Evolutionary conservation across 306 rosid species (phyloP).

Genomic region (Gastrolobium bilobum): DNA sequence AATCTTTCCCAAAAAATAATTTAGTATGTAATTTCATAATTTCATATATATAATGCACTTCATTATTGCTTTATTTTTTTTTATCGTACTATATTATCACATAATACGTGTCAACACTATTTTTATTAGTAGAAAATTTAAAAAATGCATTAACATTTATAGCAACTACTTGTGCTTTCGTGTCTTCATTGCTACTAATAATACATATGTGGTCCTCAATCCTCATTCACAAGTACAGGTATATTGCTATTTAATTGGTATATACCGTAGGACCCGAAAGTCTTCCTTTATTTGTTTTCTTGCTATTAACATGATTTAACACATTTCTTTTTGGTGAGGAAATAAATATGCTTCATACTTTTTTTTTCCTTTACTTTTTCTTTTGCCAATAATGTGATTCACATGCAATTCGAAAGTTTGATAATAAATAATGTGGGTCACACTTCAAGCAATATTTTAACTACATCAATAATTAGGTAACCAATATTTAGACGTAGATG

Average conservation of each 20-base stretch:
- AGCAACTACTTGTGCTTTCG: background rate
- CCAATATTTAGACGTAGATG: background rate
- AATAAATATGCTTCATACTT: background rate
- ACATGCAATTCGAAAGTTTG: background rate
- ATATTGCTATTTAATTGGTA: background rate
- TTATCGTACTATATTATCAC: too few relatives aligned
- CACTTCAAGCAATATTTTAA: background rate
- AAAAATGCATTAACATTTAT: background rate
- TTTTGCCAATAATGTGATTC: background rate
- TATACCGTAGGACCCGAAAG: background rate
- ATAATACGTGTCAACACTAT: too few relatives aligned
- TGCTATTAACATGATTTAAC: background rate
- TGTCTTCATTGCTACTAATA: background rate
- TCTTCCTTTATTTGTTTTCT: background rate
- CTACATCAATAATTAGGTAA: background rate
- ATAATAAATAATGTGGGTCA: background rate
- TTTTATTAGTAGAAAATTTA: too few relatives aligned
- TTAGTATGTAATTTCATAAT: too few relatives aligned
- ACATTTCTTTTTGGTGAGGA: background rate
- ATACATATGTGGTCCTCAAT: background rate
- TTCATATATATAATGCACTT: too few relatives aligned
- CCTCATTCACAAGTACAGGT: background rate
- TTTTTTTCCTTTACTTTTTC: background rate
- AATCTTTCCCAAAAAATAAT: too few relatives aligned
- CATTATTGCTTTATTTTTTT: too few relatives aligned